Evolutionary conservation across 352 stramenopile genomes (phyloP), one percentile per base, ranked within the genome.

Genomic region (Phytophthora europaea): DNA sequence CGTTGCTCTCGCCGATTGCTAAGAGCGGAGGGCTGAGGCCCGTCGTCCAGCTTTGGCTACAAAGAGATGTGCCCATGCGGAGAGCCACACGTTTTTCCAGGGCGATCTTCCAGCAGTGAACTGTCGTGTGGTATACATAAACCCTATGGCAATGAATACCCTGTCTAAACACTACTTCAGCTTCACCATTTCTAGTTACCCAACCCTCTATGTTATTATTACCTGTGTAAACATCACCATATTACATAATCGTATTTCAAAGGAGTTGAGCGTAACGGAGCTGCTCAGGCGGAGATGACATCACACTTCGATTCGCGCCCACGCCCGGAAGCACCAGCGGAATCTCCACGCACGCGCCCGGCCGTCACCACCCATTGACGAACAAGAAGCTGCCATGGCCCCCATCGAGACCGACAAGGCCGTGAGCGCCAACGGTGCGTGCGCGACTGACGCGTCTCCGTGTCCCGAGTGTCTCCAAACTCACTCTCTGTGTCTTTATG

Each of bases 221-320:
- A 1, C 62, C 62, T 26, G 40, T n/a, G 28, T 20, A 62, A 66
- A 23, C 13, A 55, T 10, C 20, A 0, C 4, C n/a, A 12, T 15
- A 26, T 51, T n/a, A 22, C n/a, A 23, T 1, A 51, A 26, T 23
- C 45, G 0, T 7, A 15, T 22, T 23, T 51, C 43, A 12, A 9
- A 51, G 43, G 43, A 3, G 43, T 23, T 33, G 48, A 55, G 48
- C 52, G 22, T 52, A 58, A 28, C 33, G 58, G 51, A 43, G 36
- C 36, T 43, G 13, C 12, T 43, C 51, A 22, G 38, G 22, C 51
- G 48, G 8, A 13, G 55, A 79, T 83, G 73, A 81, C 70, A 72
- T 84, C 78, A 84, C 69, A 67, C 64, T 80, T 72, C 33, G 58
- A 81, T 81, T 81, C 55, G 58, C 73, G 34, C 52, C 69, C 53